Base-by-base conservation (phyloP, 2,329 filamentous ascomycete species). In the Dryadomyces quercivorus region DNA sequence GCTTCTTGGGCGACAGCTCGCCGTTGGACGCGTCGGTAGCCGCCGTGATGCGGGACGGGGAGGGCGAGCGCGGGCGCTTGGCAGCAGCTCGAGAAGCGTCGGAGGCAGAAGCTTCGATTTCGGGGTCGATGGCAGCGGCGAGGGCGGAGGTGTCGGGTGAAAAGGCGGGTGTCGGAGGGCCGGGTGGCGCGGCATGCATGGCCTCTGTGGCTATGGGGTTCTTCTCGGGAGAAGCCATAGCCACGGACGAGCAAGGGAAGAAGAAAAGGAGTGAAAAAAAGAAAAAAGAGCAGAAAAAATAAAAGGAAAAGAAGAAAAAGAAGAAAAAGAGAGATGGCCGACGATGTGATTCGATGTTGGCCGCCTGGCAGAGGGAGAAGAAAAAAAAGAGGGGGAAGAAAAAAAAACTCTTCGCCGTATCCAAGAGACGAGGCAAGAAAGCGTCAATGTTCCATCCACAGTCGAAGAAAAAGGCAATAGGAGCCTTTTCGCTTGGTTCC, bases 1-100 rank as follows among this genome's bases (percentile, higher is more conserved):
- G 69, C 63, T 81, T 81, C 52, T 74, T 70, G 5, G 78, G 77
- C 26, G 77, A 80, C 18, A 71, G 66, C 52, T 75, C 69, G 52
- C 67, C 63, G 59, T 67, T 61, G 15, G 62, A 52, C 56, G 60
- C 52, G 58, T 61, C 56, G 53, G 65, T 55, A 15, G 60, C 55
- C 10, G 65, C 59, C 21, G 66, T 62, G 43, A 70, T 66, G 69
- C 69, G 46, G 66, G 62, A 51, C 66, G 69, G 57, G 63, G 63
- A 57, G 62, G 63, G 44, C 63, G 63, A 61, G 69, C 72, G 55
- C 63, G 60, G 54, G 70, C 70, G 62, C 72, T 51, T 55, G 69
- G 65, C 63, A 73, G 65, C 63, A 73, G 72, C 53, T 66, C 62
- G 60, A 13, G n/a, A 18, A 15, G 31, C 10, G 10, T 51, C 66